A percentile compares a stretch with the other conserved stretches of the same genome.
These are phyloP conservation scores for Curvularia sp. DNA, from an alignment of 2,329 filamentous ascomycete genomes.

Conservation along the genomic window DNA sequence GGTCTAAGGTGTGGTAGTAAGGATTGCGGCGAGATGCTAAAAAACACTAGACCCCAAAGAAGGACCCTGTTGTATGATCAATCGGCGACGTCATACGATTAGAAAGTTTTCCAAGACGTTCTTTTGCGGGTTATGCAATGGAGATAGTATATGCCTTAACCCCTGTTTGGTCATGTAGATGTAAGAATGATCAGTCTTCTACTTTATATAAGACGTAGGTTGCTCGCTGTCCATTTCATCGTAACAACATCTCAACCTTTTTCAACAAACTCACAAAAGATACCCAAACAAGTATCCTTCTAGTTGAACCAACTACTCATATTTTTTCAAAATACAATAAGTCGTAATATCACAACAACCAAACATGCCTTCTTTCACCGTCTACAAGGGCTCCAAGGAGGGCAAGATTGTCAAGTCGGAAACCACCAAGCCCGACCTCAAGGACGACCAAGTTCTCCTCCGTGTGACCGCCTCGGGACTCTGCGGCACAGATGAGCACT, in stretches of 20 bases:
- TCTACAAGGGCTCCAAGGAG: conserved; percentile 68
- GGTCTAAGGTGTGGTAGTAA: conserved; percentile 22
- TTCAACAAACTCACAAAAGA: neutral
- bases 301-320: neutral
- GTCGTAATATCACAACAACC: neutral
- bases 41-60: conserved; percentile 13
- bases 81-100: conserved; percentile 32
- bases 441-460: conserved; percentile 65
- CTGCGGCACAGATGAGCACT: conserved; percentile 67
- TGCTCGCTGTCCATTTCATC: neutral
- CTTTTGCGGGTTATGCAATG: neutral
- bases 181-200: conserved; percentile 2
- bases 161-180: neutral
- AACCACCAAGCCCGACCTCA: conserved; percentile 55
- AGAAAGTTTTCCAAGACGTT: conserved; percentile 22
- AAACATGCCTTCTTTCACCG: conserved; percentile 61
- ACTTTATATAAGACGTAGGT: conserved; percentile 20
- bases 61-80: conserved; percentile 20
- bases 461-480: conserved; percentile 71
- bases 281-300: neutral
- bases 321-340: neutral
- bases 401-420: conserved; percentile 62
- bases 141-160: neutral
- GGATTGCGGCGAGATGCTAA: conserved; percentile 14
- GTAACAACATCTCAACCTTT: neutral